These are phyloP conservation scores for Xerocomellus chrysenteron DNA, from an alignment of 768 basidiomycete species.

Conservation along the genomic window DNA sequence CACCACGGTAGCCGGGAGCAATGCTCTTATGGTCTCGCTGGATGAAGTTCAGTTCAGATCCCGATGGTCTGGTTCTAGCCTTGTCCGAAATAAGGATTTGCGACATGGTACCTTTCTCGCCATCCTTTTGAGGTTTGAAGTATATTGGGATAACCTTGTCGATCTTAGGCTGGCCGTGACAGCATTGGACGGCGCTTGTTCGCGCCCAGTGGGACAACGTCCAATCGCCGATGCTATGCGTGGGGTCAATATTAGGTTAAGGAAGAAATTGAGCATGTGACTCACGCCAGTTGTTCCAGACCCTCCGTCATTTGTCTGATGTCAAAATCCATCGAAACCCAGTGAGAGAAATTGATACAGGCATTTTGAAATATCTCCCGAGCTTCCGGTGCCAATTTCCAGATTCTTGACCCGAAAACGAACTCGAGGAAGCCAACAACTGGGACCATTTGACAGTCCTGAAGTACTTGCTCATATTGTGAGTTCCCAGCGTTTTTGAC, in stretches of 20 bases:
- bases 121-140: background rate
- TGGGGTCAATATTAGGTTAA: background rate
- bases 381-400: too few species aligned
- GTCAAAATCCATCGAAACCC: background rate
- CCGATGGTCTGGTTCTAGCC: background rate
- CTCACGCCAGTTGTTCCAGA: background rate
- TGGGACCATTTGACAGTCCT: too few species aligned
- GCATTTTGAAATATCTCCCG: background rate
- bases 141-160: background rate
- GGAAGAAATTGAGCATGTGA: background rate
- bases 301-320: background rate
- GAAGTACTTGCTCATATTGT: too few species aligned
- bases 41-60: background rate
- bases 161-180: background rate
- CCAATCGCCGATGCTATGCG: background rate
- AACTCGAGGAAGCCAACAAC: too few species aligned
- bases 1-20: background rate
- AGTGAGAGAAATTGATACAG: background rate
- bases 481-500: too few species aligned
- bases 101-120: background rate
- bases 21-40: background rate
- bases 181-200: background rate
- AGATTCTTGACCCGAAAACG: background rate
- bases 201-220: background rate
- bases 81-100: conserved; percentile 1